Evolutionary conservation across 805 yeast species (phyloP).

Genomic region (Lipomyces oligophaga): DNA sequence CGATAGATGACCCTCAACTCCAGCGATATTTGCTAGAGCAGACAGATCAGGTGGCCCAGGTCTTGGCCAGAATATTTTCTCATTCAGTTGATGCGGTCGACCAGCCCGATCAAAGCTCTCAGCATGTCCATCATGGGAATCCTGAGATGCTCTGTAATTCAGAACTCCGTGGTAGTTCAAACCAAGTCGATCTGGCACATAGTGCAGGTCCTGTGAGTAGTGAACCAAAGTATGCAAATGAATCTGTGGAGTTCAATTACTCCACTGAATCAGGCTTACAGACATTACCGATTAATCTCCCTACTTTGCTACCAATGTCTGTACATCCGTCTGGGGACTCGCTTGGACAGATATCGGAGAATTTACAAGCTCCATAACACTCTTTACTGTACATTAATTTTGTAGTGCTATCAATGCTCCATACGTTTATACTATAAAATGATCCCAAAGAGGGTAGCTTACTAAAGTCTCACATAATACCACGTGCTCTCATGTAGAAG

Average conservation of each 20-base stretch:
- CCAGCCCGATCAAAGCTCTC: not conserved
- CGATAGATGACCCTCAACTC: slow-evolving; percentile 7
- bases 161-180: not conserved
- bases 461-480: not conserved
- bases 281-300: too few species aligned
- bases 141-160: not conserved
- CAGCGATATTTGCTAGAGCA: slow-evolving; percentile 7
- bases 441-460: too few species aligned
- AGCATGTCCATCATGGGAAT: not conserved
- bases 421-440: too few species aligned
- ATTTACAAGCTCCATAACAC: too few species aligned
- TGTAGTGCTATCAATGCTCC: too few species aligned
- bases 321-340: too few species aligned
- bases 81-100: not conserved
- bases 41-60: slow-evolving; percentile 5
- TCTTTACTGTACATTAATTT: too few species aligned
- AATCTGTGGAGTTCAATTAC: not conserved
- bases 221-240: not conserved
- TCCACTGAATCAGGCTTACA: too few species aligned
- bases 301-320: too few species aligned
- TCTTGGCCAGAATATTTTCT: not conserved
- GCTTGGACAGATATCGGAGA: too few species aligned
- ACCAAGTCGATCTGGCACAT: not conserved
- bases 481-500: not conserved
- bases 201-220: not conserved